Percentiles rank a stretch among this genome's conserved stretches.
Conservation (phyloP, 495 filamentous ascomycete genomes). For the Xylaria acuta region DNA sequence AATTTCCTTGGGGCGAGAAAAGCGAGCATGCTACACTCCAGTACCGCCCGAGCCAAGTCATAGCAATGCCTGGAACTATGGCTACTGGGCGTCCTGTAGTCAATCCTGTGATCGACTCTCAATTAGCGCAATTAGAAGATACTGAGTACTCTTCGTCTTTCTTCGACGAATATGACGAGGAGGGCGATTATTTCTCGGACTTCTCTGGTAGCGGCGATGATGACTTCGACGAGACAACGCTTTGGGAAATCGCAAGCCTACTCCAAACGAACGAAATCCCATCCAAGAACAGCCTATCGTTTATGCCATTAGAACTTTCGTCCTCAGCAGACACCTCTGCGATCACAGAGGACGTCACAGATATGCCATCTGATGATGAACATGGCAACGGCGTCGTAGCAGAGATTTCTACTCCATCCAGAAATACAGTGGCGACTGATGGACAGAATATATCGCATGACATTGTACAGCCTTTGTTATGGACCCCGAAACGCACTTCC, state of each 20-base stretch:
- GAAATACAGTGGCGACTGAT: not conserved
- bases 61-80: slow-evolving; percentile 59
- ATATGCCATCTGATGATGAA: slow-evolving; percentile 45
- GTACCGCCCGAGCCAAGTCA: slow-evolving; percentile 37
- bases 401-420: not conserved
- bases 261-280: slow-evolving; percentile 54
- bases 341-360: slow-evolving; percentile 38
- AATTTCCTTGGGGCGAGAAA: slow-evolving; percentile 63
- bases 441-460: not conserved
- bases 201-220: slow-evolving; percentile 42
- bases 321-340: slow-evolving; percentile 16
- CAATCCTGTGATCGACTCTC: slow-evolving; percentile 39
- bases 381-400: slow-evolving; percentile 24
- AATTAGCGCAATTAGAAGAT: slow-evolving; percentile 46
- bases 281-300: slow-evolving; percentile 53
- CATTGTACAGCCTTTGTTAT: slow-evolving; percentile 26
- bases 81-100: slow-evolving; percentile 42
- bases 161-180: slow-evolving; percentile 56
- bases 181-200: slow-evolving; percentile 45
- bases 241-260: slow-evolving; percentile 64
- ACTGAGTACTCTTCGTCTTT: slow-evolving; percentile 50
- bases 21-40: slow-evolving; percentile 57
- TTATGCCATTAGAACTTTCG: slow-evolving; percentile 30
- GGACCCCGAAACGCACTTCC: slow-evolving; percentile 17
- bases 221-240: slow-evolving; percentile 62